Conservation (phyloP, 2,329 filamentous ascomycete species). For the Raffaelea arxii region DNA sequence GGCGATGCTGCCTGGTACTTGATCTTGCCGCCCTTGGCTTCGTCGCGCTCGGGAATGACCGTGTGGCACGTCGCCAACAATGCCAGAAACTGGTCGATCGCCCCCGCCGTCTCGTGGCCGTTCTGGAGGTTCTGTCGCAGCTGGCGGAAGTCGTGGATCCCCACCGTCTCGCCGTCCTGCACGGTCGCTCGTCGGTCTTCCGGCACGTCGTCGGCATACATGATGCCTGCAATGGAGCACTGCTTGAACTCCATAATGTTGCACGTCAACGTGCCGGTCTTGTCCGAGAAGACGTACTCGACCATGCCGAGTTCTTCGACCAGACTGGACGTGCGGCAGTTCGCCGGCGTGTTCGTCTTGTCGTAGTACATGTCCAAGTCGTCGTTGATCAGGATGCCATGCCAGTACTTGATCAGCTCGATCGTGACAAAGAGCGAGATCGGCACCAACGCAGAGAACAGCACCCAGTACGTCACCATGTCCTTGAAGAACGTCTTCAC, state of each 20-base stretch:
- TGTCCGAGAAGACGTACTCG: conserved; percentile 96
- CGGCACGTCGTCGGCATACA: conserved; percentile 85
- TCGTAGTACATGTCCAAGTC: conserved; percentile 98
- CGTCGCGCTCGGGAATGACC: conserved; percentile 83
- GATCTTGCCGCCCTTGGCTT: conserved; percentile 69
- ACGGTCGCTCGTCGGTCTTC: conserved; percentile 77
- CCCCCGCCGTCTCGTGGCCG: conserved; percentile 38
- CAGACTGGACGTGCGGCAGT: conserved; percentile 89
- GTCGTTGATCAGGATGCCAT: conserved; percentile 94
- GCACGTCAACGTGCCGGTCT: conserved; percentile 81
- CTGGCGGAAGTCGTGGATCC: conserved; percentile 75
- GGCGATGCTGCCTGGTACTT: conserved; percentile 98
- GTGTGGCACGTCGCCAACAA: conserved; percentile 89
- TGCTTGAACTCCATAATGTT: conserved; percentile 98
- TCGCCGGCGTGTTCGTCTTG: conserved; percentile 87
- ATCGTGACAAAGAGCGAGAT: conserved; percentile 97
- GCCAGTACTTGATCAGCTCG: conserved; percentile 96
- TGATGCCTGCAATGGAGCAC: conserved; percentile 83
- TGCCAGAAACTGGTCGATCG: conserved; percentile 72
- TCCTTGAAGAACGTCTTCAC: conserved; percentile 82
- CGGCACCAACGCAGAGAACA: conserved; percentile 92
- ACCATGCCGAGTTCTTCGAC: conserved; percentile 98
- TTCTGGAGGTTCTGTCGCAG: conserved; percentile 57
- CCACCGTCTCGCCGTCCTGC: conserved; percentile 68
- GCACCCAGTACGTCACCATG: conserved; percentile 95